Conservation (phyloP, 768 basidiomycete genomes). For the Gymnopilus dilepis region DNA sequence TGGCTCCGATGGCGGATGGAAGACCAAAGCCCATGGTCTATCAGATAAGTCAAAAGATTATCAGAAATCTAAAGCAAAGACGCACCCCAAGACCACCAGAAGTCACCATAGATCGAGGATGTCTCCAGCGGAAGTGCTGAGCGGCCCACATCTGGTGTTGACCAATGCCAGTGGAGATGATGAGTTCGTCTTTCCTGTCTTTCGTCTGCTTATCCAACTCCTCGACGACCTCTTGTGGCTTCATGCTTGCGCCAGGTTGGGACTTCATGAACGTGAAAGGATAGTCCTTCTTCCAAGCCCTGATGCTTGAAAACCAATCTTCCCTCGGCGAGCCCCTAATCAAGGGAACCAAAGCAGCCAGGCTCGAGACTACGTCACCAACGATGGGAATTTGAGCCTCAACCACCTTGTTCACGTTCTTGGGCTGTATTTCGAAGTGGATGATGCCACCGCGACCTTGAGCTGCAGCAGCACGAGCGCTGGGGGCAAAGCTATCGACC, state of each 20-base stretch:
- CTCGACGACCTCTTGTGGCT: slow-evolving; percentile 96
- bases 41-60: slow-evolving; percentile 8
- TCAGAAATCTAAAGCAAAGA: slow-evolving; percentile 23
- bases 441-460: slow-evolving; percentile 95
- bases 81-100: slow-evolving; percentile 95
- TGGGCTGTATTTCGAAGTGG: slow-evolving; percentile 98
- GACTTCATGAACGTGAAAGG: slow-evolving; percentile 88
- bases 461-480: slow-evolving; percentile 82
- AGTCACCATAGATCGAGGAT: slow-evolving; percentile 87
- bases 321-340: slow-evolving; percentile 67
- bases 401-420: slow-evolving; percentile 99
- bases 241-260: slow-evolving; percentile 70
- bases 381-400: slow-evolving; percentile 93
- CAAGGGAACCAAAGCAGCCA: slow-evolving; percentile 82
- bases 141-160: slow-evolving; percentile 99
- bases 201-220: slow-evolving; percentile 83
- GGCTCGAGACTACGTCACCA: slow-evolving; percentile 88
- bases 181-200: slow-evolving; percentile 82
- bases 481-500: slow-evolving; percentile 88
- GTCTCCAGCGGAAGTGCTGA: slow-evolving; percentile 90
- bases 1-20: slow-evolving; percentile 93
- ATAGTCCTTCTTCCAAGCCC: slow-evolving; percentile 82
- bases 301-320: slow-evolving; percentile 86
- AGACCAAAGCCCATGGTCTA: slow-evolving; percentile 99
- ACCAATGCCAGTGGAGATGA: slow-evolving; percentile 94